These are phyloP conservation scores for Catenaria anguillulae DNA, from an alignment of 371 early-diverging fungal genomes.

Conservation along the genomic window DNA sequence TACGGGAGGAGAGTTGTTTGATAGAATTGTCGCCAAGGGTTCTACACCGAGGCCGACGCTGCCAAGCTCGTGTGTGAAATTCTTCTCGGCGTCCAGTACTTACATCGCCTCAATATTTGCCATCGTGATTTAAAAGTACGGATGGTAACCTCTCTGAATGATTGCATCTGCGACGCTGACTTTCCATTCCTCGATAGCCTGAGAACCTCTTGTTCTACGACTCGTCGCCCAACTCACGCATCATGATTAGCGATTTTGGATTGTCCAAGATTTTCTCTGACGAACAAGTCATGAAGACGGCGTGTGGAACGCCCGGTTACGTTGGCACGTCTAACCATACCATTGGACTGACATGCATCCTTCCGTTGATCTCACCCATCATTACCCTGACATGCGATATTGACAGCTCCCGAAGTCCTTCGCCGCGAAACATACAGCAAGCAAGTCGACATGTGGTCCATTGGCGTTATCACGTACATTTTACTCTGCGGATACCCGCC, in stretches of 20 bases:
- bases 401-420: constrained; percentile 94
- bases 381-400: constrained; percentile 12
- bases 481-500: constrained; percentile 92
- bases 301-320: constrained; percentile 96
- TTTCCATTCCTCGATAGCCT: constrained; percentile 25
- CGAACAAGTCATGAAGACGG: constrained; percentile 44
- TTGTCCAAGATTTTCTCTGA: constrained; percentile 72
- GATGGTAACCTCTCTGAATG: too few relatives aligned
- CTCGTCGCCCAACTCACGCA: constrained; percentile 27
- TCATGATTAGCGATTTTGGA: constrained; percentile 91
- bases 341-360: neutral
- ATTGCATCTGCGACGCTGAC: neutral
- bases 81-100: constrained; percentile 33
- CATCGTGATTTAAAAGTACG: constrained; percentile 52
- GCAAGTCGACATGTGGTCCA: constrained; percentile 93
- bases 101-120: constrained; percentile 41
- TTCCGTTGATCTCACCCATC: neutral
- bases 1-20: constrained; percentile 82
- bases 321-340: constrained; percentile 27
- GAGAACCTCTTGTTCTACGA: constrained; percentile 63
- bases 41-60: constrained; percentile 58
- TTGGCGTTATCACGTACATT: constrained; percentile 96
- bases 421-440: constrained; percentile 55
- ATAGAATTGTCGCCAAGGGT: constrained; percentile 59
- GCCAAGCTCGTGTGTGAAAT: constrained; percentile 54